Base-by-base conservation (phyloP, 2,329 filamentous ascomycete species). In the Diaporthe sp. region DNA sequence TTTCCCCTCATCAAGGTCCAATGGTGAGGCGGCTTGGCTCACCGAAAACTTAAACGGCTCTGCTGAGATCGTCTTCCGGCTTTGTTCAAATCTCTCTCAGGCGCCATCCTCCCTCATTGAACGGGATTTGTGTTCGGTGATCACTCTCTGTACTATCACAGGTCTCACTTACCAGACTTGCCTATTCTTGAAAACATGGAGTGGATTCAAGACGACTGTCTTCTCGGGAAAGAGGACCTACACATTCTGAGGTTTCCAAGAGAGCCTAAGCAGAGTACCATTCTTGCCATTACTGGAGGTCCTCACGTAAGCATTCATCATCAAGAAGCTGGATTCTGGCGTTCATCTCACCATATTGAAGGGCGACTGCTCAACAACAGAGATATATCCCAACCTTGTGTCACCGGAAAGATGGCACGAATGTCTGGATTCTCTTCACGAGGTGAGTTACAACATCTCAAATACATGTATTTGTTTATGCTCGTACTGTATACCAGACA, bases 171-270 rank as follows among this genome's bases (percentile, higher is more conserved):
- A 13, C 13, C 15, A 13, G 27, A 15, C 17, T 56, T 17, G 8
- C 42, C 7, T 22, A 22, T 37, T n/a, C 22, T 58, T 35, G 3
- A 19, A 30, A 8, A 35, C 19, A 66, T 66, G 61, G 42, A 66
- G 25, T 70, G 68, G 68, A n/a, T 70, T 30, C 39, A 59, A 32
- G 22, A 47, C 42, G 68, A 70, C 13, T 30, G 13, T 8, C 30
- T 70, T 7, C 68, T 70, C n/a, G 25, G 37, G 42, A 30, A 37
- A 22, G 51, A 59, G 22, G 68, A 70, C 42, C n/a, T 58, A 12
- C 42, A 32, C 39, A 22, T 47, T 32, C 39, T 70, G 15, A 55
- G 32, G 13, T 70, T 70, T 32, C 35, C 53, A n/a, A 19, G 53
- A 44, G 39, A 47, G 42, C 32, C n/a, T 8, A 42, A 70, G 68